Evolutionary conservation across 2,329 filamentous ascomycete species (phyloP).

Genomic region (Fusarium fujikuroi): DNA sequence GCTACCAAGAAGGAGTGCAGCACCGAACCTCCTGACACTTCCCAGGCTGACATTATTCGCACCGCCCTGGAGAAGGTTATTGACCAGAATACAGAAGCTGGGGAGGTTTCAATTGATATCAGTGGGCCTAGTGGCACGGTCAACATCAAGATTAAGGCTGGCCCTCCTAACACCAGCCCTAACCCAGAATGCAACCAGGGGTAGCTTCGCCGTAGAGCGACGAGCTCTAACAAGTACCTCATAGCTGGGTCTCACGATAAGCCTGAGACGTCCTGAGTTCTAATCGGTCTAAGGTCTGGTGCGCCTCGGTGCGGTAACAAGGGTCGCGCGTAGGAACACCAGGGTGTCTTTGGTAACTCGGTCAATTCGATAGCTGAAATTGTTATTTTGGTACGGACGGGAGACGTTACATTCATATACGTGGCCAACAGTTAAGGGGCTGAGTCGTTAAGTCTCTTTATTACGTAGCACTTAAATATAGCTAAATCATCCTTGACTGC

Average conservation of each 20-base stretch:
- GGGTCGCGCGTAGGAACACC: too few relatives aligned
- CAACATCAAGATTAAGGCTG: background rate
- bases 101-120: background rate
- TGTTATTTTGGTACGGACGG: fast-evolving
- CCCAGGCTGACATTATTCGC: background rate
- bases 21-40: background rate
- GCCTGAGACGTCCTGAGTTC: fast-evolving
- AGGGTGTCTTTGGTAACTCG: background rate
- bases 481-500: too few relatives aligned
- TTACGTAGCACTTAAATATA: background rate
- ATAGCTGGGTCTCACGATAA: fast-evolving
- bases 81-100: background rate
- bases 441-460: background rate
- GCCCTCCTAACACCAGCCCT: background rate
- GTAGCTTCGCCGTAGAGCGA: fast-evolving
- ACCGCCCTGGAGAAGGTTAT: background rate
- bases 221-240: fast-evolving
- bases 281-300: background rate
- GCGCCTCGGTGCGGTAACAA: background rate
- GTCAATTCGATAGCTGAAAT: background rate
- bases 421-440: fast-evolving
- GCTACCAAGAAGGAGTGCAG: background rate
- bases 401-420: background rate
- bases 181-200: background rate
- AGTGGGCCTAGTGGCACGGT: background rate